These are phyloP conservation scores for Fusarium hainanense DNA, from an alignment of 2,329 filamentous ascomycete genomes.

Conservation along the genomic window DNA sequence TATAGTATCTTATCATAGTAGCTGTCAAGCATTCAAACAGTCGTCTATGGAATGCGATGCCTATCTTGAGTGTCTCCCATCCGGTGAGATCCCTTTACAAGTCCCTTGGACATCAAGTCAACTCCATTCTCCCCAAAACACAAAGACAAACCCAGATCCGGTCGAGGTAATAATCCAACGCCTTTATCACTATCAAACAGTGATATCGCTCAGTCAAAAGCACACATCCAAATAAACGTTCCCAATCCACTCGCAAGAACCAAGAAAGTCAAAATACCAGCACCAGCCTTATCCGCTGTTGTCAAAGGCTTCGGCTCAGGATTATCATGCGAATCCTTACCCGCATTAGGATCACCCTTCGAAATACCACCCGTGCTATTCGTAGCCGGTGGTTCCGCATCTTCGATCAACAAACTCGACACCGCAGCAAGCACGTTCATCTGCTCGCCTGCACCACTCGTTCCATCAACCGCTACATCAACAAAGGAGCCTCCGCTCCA, in stretches of 20 bases:
- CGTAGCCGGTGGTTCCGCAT: conserved; percentile 56
- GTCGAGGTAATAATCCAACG: conserved; percentile 14
- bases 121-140: conserved; percentile 29
- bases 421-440: conserved; percentile 69
- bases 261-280: conserved; percentile 60
- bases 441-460: conserved; percentile 67
- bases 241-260: conserved; percentile 55
- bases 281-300: conserved; percentile 59
- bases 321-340: conserved; percentile 49
- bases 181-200: neutral
- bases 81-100: neutral
- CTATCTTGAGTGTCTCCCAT: neutral
- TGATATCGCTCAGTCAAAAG: conserved; percentile 40
- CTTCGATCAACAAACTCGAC: conserved; percentile 59
- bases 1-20: neutral
- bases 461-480: conserved; percentile 62
- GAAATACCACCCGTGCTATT: conserved; percentile 63
- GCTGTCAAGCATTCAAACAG: neutral
- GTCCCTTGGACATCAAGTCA: neutral
- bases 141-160: neutral
- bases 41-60: neutral
- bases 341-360: conserved; percentile 55
- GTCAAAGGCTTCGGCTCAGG: conserved; percentile 52
- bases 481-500: conserved; percentile 64
- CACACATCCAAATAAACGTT: conserved; percentile 64